Evolutionary conservation across 179 eudicot genomes (phyloP).

Genomic region (Amaranthus tricolor): DNA sequence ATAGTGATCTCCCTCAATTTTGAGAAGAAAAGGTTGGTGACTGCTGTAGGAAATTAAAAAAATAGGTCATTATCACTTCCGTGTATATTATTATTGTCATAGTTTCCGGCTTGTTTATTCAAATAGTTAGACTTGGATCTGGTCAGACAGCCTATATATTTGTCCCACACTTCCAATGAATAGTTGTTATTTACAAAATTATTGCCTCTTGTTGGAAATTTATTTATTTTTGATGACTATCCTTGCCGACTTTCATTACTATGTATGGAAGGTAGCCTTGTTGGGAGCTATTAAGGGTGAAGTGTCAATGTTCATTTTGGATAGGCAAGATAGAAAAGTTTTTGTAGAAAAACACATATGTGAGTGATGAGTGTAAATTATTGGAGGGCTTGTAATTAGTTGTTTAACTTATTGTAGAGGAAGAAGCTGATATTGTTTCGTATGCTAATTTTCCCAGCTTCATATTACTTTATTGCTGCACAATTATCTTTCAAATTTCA

Average conservation of each 20-base stretch:
- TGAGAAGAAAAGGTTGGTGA: neutral
- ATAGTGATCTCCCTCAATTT: constrained; percentile 17
- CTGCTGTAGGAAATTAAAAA: neutral
- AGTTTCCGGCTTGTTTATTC: neutral
- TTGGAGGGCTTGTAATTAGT: neutral
- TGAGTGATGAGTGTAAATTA: constrained; percentile 1
- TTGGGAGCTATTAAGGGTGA: neutral
- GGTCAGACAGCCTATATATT: constrained; percentile 3
- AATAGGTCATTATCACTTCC: neutral
- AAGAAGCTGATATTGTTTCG: neutral
- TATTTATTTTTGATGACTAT: neutral
- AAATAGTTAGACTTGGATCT: constrained; percentile 5
- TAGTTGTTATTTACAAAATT: neutral
- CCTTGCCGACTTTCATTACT: neutral
- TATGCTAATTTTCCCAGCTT: neutral
- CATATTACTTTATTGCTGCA: too few relatives aligned
- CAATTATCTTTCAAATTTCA: neutral
- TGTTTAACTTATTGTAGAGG: neutral
- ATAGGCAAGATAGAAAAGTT: constrained; percentile 1
- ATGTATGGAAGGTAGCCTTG: neutral
- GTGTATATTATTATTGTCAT: neutral
- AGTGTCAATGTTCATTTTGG: neutral
- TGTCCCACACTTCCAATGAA: neutral
- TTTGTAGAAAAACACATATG: neutral
- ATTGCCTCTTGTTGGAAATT: neutral